phyloP scores from a whole-genome alignment of 306 rosid genomes.

The Prunus persica region Prunus_persica_NCBIv2 NC_034009.1:42233001-42233500 shows the following conservation, averaged over 20 bases:
- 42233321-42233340: conserved; percentile 69
- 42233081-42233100: conserved; percentile 88
- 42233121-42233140: conserved; percentile 81
- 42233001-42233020: conserved; percentile 64
- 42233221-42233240: conserved; percentile 86
- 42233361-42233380: conserved; percentile 38
- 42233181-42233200: conserved; percentile 62
- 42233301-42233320: conserved; percentile 76
- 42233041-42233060: conserved; percentile 55
- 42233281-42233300: conserved; percentile 57
- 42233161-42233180: conserved; percentile 68
- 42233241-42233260: conserved; percentile 65
- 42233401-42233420: conserved; percentile 55
- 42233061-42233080: conserved; percentile 45
- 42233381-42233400: conserved; percentile 58
- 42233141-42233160: conserved; percentile 60
- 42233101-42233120: conserved; percentile 65
- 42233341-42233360: conserved; percentile 86
- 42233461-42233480: not conserved
- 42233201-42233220: conserved; percentile 76
- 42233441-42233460: conserved; percentile 40
- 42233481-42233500: too few species aligned
- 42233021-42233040: conserved; percentile 47
- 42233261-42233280: conserved; percentile 56
- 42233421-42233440: conserved; percentile 81